Base-by-base conservation (phyloP, 805 yeast genomes). In the Scheffersomyces lignosus region DNA sequence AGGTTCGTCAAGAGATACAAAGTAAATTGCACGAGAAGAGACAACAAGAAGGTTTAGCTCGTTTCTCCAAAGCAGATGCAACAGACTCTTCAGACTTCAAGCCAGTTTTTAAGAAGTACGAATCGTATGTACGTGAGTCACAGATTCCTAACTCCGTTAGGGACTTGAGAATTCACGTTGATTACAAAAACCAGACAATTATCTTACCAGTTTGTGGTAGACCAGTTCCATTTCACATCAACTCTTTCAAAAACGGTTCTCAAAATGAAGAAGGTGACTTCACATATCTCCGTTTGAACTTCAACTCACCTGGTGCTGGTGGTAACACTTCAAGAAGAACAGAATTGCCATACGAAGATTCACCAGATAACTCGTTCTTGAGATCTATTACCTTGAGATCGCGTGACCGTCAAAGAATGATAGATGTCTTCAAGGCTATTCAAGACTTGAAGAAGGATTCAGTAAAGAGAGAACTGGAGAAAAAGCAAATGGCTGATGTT, bases 181-280 rank as follows among this genome's bases (percentile, higher is more conserved):
- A 91, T 59, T 73, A 79, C 58, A 87, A 86, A 54, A 77, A 85
- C 40, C 96, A 90, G 64, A 86, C 97, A 1, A 84, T 91, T 38
- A 78, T 91, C 43, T 68, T 91, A 41, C 99, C 99, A 34, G 84
- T 91, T 40, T 78, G 83, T 53, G 99, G 99, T 45, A 77, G 98
- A 54, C 97, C 98, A 1, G 98, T 93, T 35, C 99, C 99, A 16
- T 91, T 93, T 73, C 99, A 91, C 60, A 89, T 91, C 56, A 88
- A 88, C 60, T 73, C 97, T 3, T 90, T 86, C 67, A 91, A 90
- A 55, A 90, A 87, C 57, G 98, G 96, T 33, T 85, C 96, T 8
- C 90, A 89, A 55, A 87, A 83, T 46, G 99, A 93, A 55, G 98
- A 93, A 70, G 98, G 97, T 36, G 97, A 90, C 49, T 89, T 78